These are phyloP conservation scores for Boletus edulis DNA, from an alignment of 768 basidiomycete genomes.

Conservation along the genomic window DNA sequence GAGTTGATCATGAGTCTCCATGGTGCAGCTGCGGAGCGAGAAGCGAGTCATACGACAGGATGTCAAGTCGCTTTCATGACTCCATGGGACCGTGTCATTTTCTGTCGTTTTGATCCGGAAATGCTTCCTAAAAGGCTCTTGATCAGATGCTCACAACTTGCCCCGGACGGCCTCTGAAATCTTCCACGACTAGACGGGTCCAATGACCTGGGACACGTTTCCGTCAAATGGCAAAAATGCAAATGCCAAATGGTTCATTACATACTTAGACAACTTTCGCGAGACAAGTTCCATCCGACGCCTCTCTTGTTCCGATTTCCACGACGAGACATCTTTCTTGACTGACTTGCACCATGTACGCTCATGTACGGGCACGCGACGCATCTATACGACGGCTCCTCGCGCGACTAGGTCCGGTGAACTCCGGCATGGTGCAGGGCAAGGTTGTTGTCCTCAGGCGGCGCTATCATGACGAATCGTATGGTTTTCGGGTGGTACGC, in stretches of 20 bases:
- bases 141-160: too few relatives aligned
- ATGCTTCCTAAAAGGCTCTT: too few relatives aligned
- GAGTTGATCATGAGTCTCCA: too few relatives aligned
- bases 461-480: slow-evolving; percentile 75
- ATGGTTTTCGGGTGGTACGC: slow-evolving; percentile 67
- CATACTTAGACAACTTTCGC: not conserved
- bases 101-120: too few relatives aligned
- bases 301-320: not conserved
- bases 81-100: too few relatives aligned
- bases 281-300: slow-evolving; percentile 16
- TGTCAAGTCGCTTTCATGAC: too few relatives aligned
- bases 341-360: slow-evolving; percentile 12
- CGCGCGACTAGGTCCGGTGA: not conserved
- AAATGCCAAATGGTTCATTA: not conserved
- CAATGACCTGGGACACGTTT: too few relatives aligned
- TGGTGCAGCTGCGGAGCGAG: too few relatives aligned
- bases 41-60: too few relatives aligned
- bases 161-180: too few relatives aligned
- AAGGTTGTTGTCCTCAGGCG: slow-evolving; percentile 28
- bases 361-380: slow-evolving; percentile 14
- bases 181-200: too few relatives aligned
- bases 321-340: not conserved
- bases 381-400: slow-evolving; percentile 10
- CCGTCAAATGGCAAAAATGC: too few relatives aligned
- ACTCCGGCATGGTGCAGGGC: not conserved